These are phyloP conservation scores for Penicillium glabrum DNA, from an alignment of 2,329 filamentous ascomycete genomes.

Conservation along the genomic window DNA sequence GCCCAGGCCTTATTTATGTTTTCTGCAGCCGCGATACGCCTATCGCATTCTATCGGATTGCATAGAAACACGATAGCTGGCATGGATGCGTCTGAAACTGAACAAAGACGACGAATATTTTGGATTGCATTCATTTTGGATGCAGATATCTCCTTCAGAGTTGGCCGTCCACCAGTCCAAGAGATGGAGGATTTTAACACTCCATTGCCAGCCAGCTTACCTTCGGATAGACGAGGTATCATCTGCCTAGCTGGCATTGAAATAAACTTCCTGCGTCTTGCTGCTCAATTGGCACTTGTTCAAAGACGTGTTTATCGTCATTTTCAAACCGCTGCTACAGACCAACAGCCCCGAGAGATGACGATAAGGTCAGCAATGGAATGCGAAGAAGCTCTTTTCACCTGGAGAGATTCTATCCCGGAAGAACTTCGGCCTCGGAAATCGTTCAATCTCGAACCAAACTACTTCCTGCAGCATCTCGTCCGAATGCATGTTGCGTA, in stretches of 20 bases:
- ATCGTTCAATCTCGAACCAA: not conserved
- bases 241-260: constrained; percentile 1
- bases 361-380: constrained; percentile 2
- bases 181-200: constrained; percentile 18
- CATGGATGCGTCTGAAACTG: constrained; percentile 9
- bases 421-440: constrained; percentile 1
- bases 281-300: constrained; percentile 13
- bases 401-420: constrained; percentile 9
- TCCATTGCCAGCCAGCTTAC: constrained; percentile 5
- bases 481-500: constrained; percentile 18
- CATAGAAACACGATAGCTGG: constrained; percentile 14
- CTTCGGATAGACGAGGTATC: constrained; percentile 11
- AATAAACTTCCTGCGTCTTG: constrained; percentile 17
- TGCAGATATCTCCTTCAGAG: constrained; percentile 21
- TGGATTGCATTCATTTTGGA: constrained; percentile 26
- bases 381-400: constrained; percentile 13
- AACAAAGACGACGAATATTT: constrained; percentile 17
- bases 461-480: constrained; percentile 9
- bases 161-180: constrained; percentile 20
- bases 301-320: constrained; percentile 12
- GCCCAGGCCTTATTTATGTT: constrained; percentile 23
- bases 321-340: constrained; percentile 8
- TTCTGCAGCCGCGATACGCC: constrained; percentile 19
- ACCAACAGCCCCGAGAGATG: not conserved
- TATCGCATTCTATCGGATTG: constrained; percentile 23